phyloP scores from a whole-genome alignment of 495 filamentous ascomycete species.

The Tuber microsphaerosporum region DNA sequence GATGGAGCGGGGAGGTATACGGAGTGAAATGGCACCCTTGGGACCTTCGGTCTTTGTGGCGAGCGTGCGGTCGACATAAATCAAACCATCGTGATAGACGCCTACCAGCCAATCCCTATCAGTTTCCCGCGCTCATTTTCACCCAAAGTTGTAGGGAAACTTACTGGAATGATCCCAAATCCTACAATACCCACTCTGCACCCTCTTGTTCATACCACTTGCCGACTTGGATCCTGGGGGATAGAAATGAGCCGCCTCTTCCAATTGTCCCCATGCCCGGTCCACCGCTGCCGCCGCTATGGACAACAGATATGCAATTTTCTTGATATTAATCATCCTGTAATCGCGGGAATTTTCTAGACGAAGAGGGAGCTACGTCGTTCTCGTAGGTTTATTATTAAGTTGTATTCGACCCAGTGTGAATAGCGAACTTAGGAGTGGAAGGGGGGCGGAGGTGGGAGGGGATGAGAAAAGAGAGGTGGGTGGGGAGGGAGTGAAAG shows the following conservation, averaged over 20 bases:
- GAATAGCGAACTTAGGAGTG: background rate
- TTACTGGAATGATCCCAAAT: background rate
- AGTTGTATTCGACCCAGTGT: background rate
- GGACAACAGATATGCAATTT: background rate
- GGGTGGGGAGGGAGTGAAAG: background rate
- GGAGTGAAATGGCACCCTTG: background rate
- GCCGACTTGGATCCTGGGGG: background rate
- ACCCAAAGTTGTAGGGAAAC: background rate
- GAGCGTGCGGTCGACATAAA: slow-evolving; percentile 8
- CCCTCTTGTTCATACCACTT: background rate
- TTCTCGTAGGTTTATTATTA: background rate
- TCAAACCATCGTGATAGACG: background rate
- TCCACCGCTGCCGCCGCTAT: background rate
- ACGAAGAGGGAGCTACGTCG: background rate
- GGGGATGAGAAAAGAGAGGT: background rate
- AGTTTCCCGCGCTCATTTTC: background rate
- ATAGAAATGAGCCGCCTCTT: background rate
- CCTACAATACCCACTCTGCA: background rate
- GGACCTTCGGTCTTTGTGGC: background rate
- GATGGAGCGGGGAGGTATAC: background rate
- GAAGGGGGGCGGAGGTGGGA: too few species aligned
- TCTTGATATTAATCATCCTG: background rate
- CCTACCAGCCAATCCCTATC: background rate
- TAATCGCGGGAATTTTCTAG: background rate
- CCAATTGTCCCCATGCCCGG: background rate